phyloP scores from a whole-genome alignment of 805 yeast genomes.

The Hermanozyma aechmeae region DNA sequence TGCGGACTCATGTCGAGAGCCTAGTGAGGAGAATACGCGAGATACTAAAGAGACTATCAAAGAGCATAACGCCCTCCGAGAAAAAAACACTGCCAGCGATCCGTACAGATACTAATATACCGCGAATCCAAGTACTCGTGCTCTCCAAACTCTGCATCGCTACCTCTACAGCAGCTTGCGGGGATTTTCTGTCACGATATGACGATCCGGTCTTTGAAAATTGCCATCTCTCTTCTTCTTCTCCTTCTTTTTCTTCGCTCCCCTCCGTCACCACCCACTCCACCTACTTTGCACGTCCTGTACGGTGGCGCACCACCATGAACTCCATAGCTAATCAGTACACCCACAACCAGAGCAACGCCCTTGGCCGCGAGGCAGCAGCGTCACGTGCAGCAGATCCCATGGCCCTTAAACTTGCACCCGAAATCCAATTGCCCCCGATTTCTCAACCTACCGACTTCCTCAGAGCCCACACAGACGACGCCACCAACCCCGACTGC shows the following conservation, averaged over 20 bases:
- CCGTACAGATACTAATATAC: too few relatives aligned
- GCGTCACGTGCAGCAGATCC: slow-evolving; percentile 14
- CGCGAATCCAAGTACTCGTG: not conserved
- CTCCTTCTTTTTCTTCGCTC: too few relatives aligned
- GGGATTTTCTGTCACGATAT: not conserved
- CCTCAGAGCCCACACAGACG: slow-evolving; percentile 96
- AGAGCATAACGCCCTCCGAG: too few relatives aligned
- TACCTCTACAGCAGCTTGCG: not conserved
- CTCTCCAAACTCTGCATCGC: not conserved
- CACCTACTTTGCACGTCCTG: not conserved
- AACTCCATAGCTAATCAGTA: slow-evolving; percentile 30
- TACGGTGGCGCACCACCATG: too few relatives aligned
- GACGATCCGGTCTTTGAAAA: too few relatives aligned
- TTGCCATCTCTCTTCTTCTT: too few relatives aligned
- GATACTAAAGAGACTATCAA: too few relatives aligned
- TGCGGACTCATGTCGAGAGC: too few relatives aligned
- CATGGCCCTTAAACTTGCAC: slow-evolving; percentile 35
- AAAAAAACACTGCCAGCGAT: too few relatives aligned
- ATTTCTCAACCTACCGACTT: slow-evolving; percentile 85
- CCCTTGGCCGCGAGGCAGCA: slow-evolving; percentile 18
- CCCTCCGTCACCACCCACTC: slow-evolving; percentile 1
- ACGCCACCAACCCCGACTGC: slow-evolving; percentile 85
- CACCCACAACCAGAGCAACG: slow-evolving; percentile 21
- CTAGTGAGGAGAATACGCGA: too few relatives aligned
- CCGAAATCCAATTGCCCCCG: slow-evolving; percentile 68